Evolutionary conservation across 495 filamentous ascomycete species (phyloP).

Genomic region (Gamarada debralockiae): DNA sequence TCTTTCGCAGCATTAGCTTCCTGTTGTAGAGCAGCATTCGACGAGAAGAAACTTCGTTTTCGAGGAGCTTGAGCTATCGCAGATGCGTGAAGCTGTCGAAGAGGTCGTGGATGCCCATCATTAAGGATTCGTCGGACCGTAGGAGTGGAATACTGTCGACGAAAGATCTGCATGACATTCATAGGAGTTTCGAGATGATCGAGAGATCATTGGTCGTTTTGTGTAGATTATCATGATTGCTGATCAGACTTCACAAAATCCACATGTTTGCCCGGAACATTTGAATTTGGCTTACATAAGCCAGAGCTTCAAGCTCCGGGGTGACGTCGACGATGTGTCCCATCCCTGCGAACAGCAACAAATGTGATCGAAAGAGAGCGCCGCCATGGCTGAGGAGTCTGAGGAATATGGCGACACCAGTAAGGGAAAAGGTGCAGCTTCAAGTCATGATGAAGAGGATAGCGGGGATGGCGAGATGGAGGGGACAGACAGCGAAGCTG

Average conservation of each 20-base stretch:
- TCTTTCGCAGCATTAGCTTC: constrained; percentile 23
- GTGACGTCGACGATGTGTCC: constrained; percentile 6
- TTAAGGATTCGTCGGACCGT: constrained; percentile 2
- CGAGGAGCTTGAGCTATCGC: constrained; percentile 30
- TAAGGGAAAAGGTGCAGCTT: constrained; percentile 6
- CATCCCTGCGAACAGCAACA: constrained; percentile 18
- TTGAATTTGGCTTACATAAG: constrained; percentile 3
- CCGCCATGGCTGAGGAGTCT: constrained; percentile 23
- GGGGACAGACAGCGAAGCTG: constrained; percentile 32
- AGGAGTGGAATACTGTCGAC: constrained; percentile 9
- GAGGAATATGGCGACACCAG: constrained; percentile 21
- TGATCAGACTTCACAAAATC: neutral
- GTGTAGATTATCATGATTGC: neutral
- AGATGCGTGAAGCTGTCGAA: constrained; percentile 37
- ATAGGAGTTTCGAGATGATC: neutral
- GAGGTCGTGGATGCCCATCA: constrained; percentile 4
- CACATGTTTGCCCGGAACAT: neutral
- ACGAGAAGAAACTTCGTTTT: constrained; percentile 48
- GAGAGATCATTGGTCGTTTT: neutral
- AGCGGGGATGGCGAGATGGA: constrained; percentile 36
- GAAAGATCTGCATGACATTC: constrained; percentile 14
- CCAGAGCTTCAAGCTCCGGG: constrained; percentile 13
- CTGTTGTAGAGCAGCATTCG: constrained; percentile 39
- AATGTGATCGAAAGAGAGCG: constrained; percentile 21
- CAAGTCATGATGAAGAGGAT: constrained; percentile 29